A percentile compares a stretch with the other conserved stretches of the same genome.
phyloP scores from a whole-genome alignment of 306 rosid species.

The Quercus alba region DNA sequence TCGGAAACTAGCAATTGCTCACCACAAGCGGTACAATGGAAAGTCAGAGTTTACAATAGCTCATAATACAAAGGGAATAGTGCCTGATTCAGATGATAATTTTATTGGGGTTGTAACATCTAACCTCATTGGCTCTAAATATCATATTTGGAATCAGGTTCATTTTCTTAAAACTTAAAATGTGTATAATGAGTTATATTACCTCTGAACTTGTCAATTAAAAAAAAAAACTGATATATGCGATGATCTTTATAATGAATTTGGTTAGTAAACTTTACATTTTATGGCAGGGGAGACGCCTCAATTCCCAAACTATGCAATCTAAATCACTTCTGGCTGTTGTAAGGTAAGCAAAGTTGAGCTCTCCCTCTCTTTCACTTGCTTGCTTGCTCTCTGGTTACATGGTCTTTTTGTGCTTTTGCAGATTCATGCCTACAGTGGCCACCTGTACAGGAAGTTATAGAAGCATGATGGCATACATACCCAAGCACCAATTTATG shows the following conservation, averaged over 20 bases:
- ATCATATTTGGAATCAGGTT: slow-evolving; percentile 85
- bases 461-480: slow-evolving; percentile 67
- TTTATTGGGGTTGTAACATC: slow-evolving; percentile 71
- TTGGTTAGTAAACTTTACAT: not conserved
- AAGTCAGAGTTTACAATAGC: slow-evolving; percentile 61
- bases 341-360: slow-evolving; percentile 45
- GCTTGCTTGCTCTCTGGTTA: not conserved
- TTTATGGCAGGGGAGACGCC: slow-evolving; percentile 42
- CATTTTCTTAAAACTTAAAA: not conserved
- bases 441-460: slow-evolving; percentile 82
- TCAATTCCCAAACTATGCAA: slow-evolving; percentile 30
- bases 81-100: slow-evolving; percentile 53
- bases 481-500: slow-evolving; percentile 81
- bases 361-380: not conserved
- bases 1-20: slow-evolving; percentile 81
- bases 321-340: slow-evolving; percentile 63
- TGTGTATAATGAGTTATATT: not conserved
- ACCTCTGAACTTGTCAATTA: not conserved
- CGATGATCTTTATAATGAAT: not conserved
- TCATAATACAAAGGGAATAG: slow-evolving; percentile 58
- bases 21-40: slow-evolving; percentile 58
- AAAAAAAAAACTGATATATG: not conserved
- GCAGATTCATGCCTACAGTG: slow-evolving; percentile 70
- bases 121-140: slow-evolving; percentile 84
- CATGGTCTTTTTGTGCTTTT: slow-evolving; percentile 2